Base-by-base conservation (phyloP, 2,329 filamentous ascomycete species). In the Orbilia javanica region DNA sequence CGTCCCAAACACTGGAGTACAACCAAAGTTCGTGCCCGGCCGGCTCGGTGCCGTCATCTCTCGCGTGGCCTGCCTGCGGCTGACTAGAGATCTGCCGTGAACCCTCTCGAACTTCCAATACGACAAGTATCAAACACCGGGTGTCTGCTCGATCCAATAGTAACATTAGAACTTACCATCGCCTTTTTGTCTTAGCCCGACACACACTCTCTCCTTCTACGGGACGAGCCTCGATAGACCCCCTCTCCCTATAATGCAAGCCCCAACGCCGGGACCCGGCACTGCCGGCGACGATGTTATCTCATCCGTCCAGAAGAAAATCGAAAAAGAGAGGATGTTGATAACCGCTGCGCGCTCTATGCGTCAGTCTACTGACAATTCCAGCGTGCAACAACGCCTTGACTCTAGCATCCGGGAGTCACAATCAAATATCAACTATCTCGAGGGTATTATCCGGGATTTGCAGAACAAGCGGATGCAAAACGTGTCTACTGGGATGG, bases 381-480 rank as follows among this genome's bases (percentile, higher is more conserved):
- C 94, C 81, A 89, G 90, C 79, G 95, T 98, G 80, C 92, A 94
- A 83, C 94, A 94, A 82, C 90, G 93, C 83, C 90, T 97, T 84
- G 95, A 98, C 83, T 92, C 91, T 80, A 94, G 97, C 86, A 96
- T 99, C 85, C 92, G 94, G 83, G 95, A 98, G 85, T 93, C 93
- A 81, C 90, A 93, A 81, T 89, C 94, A 82, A 98, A 98, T 84
- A 93, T 99, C 82, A 90, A 94, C 84, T 99, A 98, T 86, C 92
- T 99, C 81, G 94, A 98, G 86, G 92, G 96, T 84, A 93, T 93
- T 85, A 90, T 98, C 84, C 89, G 90, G 81, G 94, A 97, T 85
- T 87, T 98, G 81, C 92, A 96, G 86, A 81, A 79, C 25, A 75
- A 80, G 48, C 67, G 70, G 55, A 87, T 96, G 86, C 92, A 94